Evolutionary conservation across 129 eudicot genomes (phyloP), one percentile per base, ranked within the genome.

Genomic region (Flaveria bidentis): DNA sequence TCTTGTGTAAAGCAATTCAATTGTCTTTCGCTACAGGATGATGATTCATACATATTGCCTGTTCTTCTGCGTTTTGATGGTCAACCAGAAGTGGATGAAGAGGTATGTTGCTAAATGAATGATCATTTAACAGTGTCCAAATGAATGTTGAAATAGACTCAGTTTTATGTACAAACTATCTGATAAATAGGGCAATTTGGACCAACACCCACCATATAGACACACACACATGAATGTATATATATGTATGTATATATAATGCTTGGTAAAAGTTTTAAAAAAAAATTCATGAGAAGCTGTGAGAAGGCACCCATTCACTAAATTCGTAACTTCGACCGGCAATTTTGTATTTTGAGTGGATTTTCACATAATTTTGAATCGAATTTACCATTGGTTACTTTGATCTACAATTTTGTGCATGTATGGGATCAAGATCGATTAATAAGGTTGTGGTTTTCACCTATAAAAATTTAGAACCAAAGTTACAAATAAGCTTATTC

Each of bases 51-150:
- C 82, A 89, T 91, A 67, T 86, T 95, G 75, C 99, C 97, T 30
- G 99, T 95, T 78, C 96, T 95, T 80, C 81, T 91, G 30, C 82
- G 88, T 39, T 95, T 95, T 57, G 96, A 91, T 60, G 99, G 99
- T 70, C 92, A 91, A 88, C 99, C 99, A 56, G 95, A 91, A 85
- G 88, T 95, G 33, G 96, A 95, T 86, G 99, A 95, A 47, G 96
- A 95, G 97, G 99, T 93, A 45, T 52, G 85, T 83, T 72, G n/a
- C 61, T 55, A 18, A 44, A 45, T 69, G 20, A 28, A 56, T 18
- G 51, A 58, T 55, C 13, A 22, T 36, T 52, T 30, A 33, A 41
- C 50, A 61, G 18, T 41, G 46, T 45, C 61, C 81, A 55, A 16
- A 55, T 55, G 56, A 39, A 67, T 30, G 53, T 22, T 55, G 67